phyloP scores from a whole-genome alignment of 371 early-diverging fungal species.

The Nosema granulosis region DNA sequence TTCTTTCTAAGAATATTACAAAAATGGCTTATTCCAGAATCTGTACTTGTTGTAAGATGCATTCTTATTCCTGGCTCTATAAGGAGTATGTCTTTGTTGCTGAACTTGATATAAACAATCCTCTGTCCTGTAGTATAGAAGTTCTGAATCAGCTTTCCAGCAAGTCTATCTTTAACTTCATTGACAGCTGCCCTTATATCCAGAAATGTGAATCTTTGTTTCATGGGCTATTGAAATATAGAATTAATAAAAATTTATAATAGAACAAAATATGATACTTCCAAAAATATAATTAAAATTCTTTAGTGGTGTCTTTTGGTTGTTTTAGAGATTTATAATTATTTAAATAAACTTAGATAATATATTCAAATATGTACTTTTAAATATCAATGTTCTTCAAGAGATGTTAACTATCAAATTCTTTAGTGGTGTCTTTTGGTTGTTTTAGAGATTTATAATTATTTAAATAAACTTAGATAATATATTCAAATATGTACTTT shows the following conservation, averaged over 20 bases:
- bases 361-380: no score
- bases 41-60: constrained; percentile 58
- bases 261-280: no score
- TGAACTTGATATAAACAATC: constrained; percentile 63
- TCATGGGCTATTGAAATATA: constrained; percentile 54
- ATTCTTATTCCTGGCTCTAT: constrained; percentile 66
- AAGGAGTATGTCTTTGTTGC: constrained; percentile 65
- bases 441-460: background rate
- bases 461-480: no score
- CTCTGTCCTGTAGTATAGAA: constrained; percentile 62
- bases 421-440: background rate
- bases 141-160: constrained; percentile 64
- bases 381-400: no score
- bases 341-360: no score
- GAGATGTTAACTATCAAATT: no score
- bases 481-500: no score
- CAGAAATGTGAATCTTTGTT: constrained; percentile 66
- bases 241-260: no score
- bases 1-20: constrained; percentile 61
- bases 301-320: background rate
- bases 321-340: background rate
- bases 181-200: constrained; percentile 66
- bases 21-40: constrained; percentile 64
- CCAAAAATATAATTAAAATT: background rate
- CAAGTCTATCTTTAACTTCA: constrained; percentile 57